phyloP scores from a whole-genome alignment of 108 stramenopile species.

The Fistulifera pelliculosa region DNA sequence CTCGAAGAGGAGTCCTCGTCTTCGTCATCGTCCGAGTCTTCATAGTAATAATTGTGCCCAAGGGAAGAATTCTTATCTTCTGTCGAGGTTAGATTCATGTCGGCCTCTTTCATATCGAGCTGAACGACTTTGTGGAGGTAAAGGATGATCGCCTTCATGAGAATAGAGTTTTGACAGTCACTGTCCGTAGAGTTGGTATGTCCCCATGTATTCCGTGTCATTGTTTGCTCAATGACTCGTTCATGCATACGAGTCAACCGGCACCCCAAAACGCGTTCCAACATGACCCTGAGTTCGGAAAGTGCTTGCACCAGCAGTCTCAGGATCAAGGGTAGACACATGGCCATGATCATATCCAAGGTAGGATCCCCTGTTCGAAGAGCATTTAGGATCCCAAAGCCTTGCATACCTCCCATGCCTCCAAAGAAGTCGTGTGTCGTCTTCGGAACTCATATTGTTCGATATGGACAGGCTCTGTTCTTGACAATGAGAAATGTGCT shows the following conservation, averaged over 20 bases:
- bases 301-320: constrained; percentile 13
- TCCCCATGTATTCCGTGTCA: constrained; percentile 15
- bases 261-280: background rate
- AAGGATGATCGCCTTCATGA: constrained; percentile 39
- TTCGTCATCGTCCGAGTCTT: constrained; percentile 14
- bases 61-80: constrained; percentile 8
- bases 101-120: constrained; percentile 15
- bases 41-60: constrained; percentile 9
- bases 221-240: constrained; percentile 23
- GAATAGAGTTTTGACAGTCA: constrained; percentile 30
- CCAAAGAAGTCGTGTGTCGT: constrained; percentile 6
- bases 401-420: constrained; percentile 5
- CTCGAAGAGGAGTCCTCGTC: background rate
- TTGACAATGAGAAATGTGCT: no score
- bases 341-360: constrained; percentile 57
- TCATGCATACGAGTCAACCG: constrained; percentile 6
- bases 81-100: constrained; percentile 24
- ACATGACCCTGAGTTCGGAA: background rate
- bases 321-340: constrained; percentile 50
- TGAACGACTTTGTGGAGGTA: constrained; percentile 28
- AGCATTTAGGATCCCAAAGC: constrained; percentile 7
- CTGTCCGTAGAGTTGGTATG: constrained; percentile 11
- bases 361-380: constrained; percentile 33
- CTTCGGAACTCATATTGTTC: no score
- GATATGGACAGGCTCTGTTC: no score